Conservation (phyloP, 257 asterid genomes). For the Forsythia suspensa region DNA sequence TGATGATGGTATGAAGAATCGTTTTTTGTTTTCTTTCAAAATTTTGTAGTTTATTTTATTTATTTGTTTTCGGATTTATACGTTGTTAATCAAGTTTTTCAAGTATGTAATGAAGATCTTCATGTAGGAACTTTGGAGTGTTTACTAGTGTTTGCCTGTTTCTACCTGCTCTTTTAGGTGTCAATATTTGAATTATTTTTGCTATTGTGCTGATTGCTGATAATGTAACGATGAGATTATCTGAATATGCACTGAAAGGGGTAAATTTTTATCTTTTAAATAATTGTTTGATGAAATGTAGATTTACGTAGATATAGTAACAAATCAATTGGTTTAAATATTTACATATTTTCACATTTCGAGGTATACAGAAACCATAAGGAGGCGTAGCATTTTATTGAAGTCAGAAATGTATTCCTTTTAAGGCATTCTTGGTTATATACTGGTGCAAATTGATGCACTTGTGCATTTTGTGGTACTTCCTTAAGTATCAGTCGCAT, state of each 20-base stretch:
- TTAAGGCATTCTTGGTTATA: background rate
- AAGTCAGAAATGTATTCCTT: background rate
- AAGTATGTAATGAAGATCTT: background rate
- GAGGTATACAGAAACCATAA: background rate
- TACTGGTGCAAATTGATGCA: background rate
- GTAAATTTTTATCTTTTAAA: background rate
- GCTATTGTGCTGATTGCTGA: background rate
- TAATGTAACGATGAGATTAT: background rate
- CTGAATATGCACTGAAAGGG: background rate
- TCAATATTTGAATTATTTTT: background rate
- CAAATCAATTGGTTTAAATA: background rate
- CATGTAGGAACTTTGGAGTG: background rate
- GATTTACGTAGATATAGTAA: background rate
- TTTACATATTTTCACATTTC: background rate
- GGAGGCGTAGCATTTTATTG: background rate
- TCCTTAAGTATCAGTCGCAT: background rate
- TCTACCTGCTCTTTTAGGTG: background rate
- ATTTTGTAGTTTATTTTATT: background rate
- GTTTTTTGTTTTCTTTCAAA: background rate
- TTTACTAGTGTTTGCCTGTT: background rate
- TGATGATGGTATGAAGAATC: constrained; percentile 35
- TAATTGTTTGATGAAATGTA: background rate
- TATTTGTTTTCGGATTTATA: background rate
- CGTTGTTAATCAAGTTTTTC: background rate
- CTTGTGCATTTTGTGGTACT: background rate